Conservation (phyloP, 2,329 filamentous ascomycete genomes). For the Penicillium sp. region DNA sequence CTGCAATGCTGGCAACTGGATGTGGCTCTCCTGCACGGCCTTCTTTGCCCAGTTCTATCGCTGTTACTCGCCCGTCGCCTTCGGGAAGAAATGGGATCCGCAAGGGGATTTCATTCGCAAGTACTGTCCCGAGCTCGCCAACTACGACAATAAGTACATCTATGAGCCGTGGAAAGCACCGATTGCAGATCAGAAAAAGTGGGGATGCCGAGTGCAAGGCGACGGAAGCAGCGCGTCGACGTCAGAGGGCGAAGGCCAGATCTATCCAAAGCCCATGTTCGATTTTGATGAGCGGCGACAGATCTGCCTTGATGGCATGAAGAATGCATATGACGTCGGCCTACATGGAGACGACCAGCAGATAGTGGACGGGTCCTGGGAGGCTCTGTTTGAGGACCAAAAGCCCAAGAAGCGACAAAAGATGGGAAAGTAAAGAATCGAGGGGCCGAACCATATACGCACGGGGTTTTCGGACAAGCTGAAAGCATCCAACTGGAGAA, state of each 20-base stretch:
- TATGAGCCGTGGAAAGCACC: conserved; percentile 78
- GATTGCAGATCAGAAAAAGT: conserved; percentile 64
- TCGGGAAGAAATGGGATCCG: conserved; percentile 73
- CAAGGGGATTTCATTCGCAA: conserved; percentile 59
- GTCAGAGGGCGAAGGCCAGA: conserved; percentile 45
- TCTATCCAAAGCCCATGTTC: conserved; percentile 74
- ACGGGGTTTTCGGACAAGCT: too few species aligned
- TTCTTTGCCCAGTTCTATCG: conserved; percentile 53
- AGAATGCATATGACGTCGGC: conserved; percentile 64
- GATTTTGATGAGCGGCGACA: conserved; percentile 64
- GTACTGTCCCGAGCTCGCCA: conserved; percentile 65
- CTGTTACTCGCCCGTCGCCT: conserved; percentile 59
- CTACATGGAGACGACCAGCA: conserved; percentile 62
- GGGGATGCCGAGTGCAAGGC: conserved; percentile 60
- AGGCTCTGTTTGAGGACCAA: conserved; percentile 8
- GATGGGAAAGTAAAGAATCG: conserved; percentile 5
- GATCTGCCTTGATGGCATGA: conserved; percentile 65
- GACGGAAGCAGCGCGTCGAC: conserved; percentile 48
- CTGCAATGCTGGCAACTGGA: conserved; percentile 29
- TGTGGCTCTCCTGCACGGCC: conserved; percentile 67
- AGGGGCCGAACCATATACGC: too few species aligned
- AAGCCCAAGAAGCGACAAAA: conserved; percentile 16
- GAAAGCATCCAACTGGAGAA: too few species aligned
- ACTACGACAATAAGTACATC: conserved; percentile 65
- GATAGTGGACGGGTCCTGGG: conserved; percentile 53